Conservation (phyloP, 2,329 filamentous ascomycete genomes). For the Botrytis hyacinthi region DNA sequence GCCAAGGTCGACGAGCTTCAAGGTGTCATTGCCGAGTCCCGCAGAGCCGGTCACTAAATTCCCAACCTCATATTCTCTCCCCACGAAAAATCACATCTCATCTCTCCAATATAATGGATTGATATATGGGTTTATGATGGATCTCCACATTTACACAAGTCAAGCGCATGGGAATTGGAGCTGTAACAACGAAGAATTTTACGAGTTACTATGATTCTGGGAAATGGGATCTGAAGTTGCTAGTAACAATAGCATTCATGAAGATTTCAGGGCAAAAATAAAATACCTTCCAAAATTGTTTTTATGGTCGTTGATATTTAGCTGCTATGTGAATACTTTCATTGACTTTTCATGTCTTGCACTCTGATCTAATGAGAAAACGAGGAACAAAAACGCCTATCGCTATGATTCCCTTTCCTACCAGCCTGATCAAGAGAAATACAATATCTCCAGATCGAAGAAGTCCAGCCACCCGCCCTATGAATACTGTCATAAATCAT, state of each 20-base stretch:
- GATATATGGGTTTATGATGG: slow-evolving; percentile 5
- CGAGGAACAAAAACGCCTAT: not conserved
- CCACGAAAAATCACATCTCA: slow-evolving; percentile 25
- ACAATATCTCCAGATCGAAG: not conserved
- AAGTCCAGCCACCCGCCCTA: not conserved
- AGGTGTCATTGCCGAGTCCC: slow-evolving; percentile 95
- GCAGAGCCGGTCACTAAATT: slow-evolving; percentile 69
- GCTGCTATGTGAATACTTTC: not conserved
- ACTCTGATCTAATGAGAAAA: not conserved
- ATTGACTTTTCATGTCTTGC: too few relatives aligned
- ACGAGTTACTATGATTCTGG: slow-evolving; percentile 23
- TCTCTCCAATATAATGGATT: slow-evolving; percentile 35
- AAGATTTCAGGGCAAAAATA: slow-evolving; percentile 14
- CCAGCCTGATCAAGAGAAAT: not conserved
- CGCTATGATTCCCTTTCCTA: not conserved
- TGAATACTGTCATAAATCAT: not conserved
- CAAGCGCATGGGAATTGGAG: slow-evolving; percentile 21
- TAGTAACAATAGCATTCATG: slow-evolving; percentile 1
- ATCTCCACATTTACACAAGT: slow-evolving; percentile 3
- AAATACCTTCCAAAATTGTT: slow-evolving; percentile 11
- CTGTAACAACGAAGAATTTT: slow-evolving; percentile 30
- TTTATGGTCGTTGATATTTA: not conserved
- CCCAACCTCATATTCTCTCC: slow-evolving; percentile 22
- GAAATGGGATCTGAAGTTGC: slow-evolving; percentile 25
- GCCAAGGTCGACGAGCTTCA: slow-evolving; percentile 99